Base-by-base conservation (phyloP, 768 basidiomycete genomes). In the Paxillus rubicundulus region DNA sequence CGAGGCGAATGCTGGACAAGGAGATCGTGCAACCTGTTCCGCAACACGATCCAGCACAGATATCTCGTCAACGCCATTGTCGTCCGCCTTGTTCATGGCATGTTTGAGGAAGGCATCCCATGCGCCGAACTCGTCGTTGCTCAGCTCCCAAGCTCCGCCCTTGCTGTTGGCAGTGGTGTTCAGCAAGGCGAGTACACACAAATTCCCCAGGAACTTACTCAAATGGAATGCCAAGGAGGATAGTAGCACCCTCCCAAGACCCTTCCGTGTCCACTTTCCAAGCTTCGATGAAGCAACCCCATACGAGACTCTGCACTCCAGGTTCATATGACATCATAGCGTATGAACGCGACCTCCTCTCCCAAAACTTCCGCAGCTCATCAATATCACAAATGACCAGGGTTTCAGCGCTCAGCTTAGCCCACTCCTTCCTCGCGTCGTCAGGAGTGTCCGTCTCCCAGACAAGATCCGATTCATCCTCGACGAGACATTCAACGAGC, bases 41-140 rank as follows among this genome's bases (percentile, higher is more conserved):
- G 85, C 82, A 41, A 89, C 71, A 14, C 74, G 72, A 55, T 87
- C 79, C 45, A 91, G 70, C 42, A 90, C 76, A 4, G 65, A 56
- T 30, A 71, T 57, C 0, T 77, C 63, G 50, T 88, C 84, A 24
- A 77, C 60, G 1, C 84, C 87, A 42, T 79, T 74, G 52, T 89
- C 87, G 30, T 81, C 72, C 0, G 82, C 86, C 38, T 79, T 79
- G 66, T 74, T 74, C 28, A 82, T 72, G 0, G 80, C 72, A 47
- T 74, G 71, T 9, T 69, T 70, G 17, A 89, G 71, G 55, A 87
- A 72, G 2, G 72, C 65, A 47, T 86, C 81, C 89, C 89, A 92
- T 18, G 66, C 61, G 4, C 71, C 69, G 24, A 79, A 74, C 32
- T 88, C 86, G 9, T 81, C 79, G 24, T 74, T 74, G 16, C 62